Base-by-base conservation (phyloP, 2,329 filamentous ascomycete species). In the Kalaharituber pfeilii region DNA sequence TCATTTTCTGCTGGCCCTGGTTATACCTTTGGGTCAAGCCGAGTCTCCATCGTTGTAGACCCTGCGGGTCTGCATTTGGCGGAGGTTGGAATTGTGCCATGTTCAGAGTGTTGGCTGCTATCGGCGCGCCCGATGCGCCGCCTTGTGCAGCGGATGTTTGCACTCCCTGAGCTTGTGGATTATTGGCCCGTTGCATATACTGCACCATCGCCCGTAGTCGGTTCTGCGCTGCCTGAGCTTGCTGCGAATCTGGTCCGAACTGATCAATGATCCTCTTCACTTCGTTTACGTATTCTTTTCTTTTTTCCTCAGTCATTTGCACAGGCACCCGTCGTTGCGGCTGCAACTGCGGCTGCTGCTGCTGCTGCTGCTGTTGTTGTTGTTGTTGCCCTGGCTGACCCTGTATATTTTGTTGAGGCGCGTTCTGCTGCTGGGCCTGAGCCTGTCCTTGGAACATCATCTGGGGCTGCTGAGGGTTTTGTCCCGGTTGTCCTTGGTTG, bases 1-100 rank as follows among this genome's bases (percentile, higher is more conserved):
- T 57, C 55, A 61, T 59, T 47, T 60, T 61, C 26, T 55, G 54
- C 8, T 52, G 53, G 22, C 60, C 49, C 22, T 54, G 51, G 13
- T 52, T 47, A 15, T 60, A 55, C 44, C 59, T 61, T 22, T 24
- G 20, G 25, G 54, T 49, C 26, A 61, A 59, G n/a, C 59, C 56
- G 5, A 51, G 28, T 22, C 57, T 44, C 59, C 59, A 61, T n/a
- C 52, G 47, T n/a, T 60, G 57, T 13, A 57, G 57, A 20, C 52
- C 49, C 42, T 57, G 54, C 1, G 58, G 22, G 9, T 60, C 45
- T 24, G 59, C 42, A 20, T 20, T 25, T 4, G 42, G 18, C n/a
- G 59, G 5, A 54, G 52, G 22, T 56, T 61, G 56, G 56, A 61
- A 22, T 49, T 51, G 28, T 53, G 53, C 24, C 20, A 15, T 13